phyloP scores from a whole-genome alignment of 2,329 filamentous ascomycete genomes.

The Chrysosporium queenslandicum region DNA sequence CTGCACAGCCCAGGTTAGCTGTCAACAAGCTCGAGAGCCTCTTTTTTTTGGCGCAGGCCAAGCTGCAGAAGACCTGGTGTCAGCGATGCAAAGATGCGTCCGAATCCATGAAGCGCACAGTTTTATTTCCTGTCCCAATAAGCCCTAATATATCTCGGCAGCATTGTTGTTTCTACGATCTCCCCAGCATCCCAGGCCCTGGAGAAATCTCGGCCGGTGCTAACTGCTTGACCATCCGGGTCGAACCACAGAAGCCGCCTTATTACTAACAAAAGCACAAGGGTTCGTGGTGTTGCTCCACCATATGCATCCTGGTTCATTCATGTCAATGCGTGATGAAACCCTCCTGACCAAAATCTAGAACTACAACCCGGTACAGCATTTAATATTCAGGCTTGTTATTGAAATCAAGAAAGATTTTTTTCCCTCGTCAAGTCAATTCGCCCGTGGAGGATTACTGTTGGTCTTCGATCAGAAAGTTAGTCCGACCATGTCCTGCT shows the following conservation, averaged over 20 bases:
- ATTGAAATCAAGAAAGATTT: background rate
- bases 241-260: constrained; percentile 10
- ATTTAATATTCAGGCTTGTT: background rate
- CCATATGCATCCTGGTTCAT: background rate
- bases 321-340: background rate
- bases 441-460: background rate
- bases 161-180: constrained; percentile 3
- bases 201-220: constrained; percentile 7
- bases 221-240: constrained; percentile 9
- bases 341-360: background rate
- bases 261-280: background rate
- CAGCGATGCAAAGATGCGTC: background rate
- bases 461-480: background rate
- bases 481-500: constrained; percentile 27
- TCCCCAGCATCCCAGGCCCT: constrained; percentile 21
- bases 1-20: background rate
- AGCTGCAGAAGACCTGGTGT: constrained; percentile 4
- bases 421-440: background rate
- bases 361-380: background rate
- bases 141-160: background rate
- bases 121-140: background rate
- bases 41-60: constrained; percentile 4
- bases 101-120: background rate
- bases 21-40: background rate
- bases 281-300: constrained; percentile 2